Evolutionary conservation across 1,284 basidiomycete genomes (phyloP), one percentile per base, ranked within the genome.

Genomic region (Microbotryum intermedium): DNA sequence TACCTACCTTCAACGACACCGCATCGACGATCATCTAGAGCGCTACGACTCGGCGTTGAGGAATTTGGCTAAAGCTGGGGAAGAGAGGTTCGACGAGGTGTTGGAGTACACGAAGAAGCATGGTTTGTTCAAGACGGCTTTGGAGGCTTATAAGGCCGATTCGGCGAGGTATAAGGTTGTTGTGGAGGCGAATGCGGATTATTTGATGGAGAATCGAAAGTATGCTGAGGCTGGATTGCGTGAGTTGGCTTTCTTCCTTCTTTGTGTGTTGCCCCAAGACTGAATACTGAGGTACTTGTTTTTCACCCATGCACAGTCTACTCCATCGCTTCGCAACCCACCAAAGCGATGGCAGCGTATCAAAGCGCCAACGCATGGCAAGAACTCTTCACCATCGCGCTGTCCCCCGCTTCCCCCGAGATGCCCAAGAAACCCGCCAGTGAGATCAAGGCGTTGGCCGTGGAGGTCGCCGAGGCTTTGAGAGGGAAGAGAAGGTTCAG

Each of bases 1-100:
- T 50, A 83, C 82, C 57, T 80, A 84, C 72, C 90, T 94, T 70
- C 93, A 97, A 70, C 79, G 84, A 44, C 97, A 90, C 78, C 82
- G 83, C 65, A 97, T 99, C 65, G 93, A 99, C 72, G 92, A 97
- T 72, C 84, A 97, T 74, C 81, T 98, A 39, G 84, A 83, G 69
- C 82, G 90, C 43, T 76, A 88, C 67, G 77, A 80, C 53, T 87
- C 82, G 60, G 95, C 94, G 2, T 75, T 99, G 51, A 74, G 73
- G 39, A 86, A 91, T 74, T 78, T 99, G 16, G 79, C 81, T 57
- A 77, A 82, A 13, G 87, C 88, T 43, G 91, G 90, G 11, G 60
- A 76, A 1, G 81, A 80, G 10, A 79, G 81, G 51, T 92, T 94
- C 68, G 83, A 85, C 0, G 88, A 93, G 70, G 88, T 88, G 1